phyloP scores from a whole-genome alignment of 441 rosid genomes.

The Lepidium campestre region DNA sequence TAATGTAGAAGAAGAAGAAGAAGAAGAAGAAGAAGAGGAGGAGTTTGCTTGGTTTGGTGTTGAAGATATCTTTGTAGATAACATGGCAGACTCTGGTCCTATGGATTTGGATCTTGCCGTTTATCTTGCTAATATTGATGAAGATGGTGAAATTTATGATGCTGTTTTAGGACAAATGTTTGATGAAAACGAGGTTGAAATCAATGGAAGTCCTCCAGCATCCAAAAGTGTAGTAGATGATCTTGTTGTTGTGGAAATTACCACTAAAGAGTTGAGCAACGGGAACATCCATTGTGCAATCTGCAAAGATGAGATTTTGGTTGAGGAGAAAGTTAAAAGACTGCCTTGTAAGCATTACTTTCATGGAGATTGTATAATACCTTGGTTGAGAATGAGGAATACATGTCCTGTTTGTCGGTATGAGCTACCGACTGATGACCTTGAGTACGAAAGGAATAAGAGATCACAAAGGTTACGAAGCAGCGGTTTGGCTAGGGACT shows the following conservation, averaged over 20 bases:
- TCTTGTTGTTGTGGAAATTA: constrained; percentile 20
- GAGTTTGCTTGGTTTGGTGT: neutral
- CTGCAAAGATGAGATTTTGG: constrained; percentile 22
- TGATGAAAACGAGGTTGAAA: neutral
- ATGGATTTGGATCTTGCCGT: neutral
- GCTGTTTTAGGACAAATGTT: neutral
- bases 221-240: constrained; percentile 10
- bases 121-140: neutral
- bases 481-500: neutral
- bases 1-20: constrained; percentile 4
- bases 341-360: constrained; percentile 33
- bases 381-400: constrained; percentile 30
- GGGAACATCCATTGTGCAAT: constrained; percentile 15
- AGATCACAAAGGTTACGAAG: neutral
- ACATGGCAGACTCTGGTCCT: neutral
- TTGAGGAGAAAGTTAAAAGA: constrained; percentile 17
- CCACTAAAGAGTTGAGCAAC: neutral
- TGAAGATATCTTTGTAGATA: neutral
- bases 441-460: constrained; percentile 21
- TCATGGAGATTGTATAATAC: constrained; percentile 31
- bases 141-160: neutral
- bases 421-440: constrained; percentile 33
- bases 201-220: constrained; percentile 21
- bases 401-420: constrained; percentile 31
- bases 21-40: constrained; percentile 30